Evolutionary conservation across 2,329 filamentous ascomycete species (phyloP).

Genomic region (Myriangium duriaei): DNA sequence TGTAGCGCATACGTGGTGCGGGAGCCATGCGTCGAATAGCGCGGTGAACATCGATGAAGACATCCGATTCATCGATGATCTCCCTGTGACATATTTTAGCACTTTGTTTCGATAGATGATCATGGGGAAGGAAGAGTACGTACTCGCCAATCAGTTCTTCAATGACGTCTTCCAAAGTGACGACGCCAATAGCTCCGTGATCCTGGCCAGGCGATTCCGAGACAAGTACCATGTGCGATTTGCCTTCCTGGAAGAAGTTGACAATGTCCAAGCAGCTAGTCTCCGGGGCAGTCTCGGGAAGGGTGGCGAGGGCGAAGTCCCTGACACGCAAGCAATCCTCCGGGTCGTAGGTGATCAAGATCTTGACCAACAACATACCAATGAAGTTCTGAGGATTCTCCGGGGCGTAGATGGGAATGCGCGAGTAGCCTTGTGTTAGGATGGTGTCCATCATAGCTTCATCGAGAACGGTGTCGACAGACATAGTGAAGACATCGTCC

Average conservation of each 20-base stretch:
- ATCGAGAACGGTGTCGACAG: slow-evolving; percentile 85
- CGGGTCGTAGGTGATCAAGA: slow-evolving; percentile 95
- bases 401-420: slow-evolving; percentile 85
- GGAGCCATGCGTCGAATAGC: slow-evolving; percentile 82
- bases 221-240: slow-evolving; percentile 96
- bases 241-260: slow-evolving; percentile 99
- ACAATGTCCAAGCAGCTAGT: slow-evolving; percentile 97
- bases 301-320: slow-evolving; percentile 83
- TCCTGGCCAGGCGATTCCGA: slow-evolving; percentile 85
- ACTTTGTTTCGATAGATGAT: neutral
- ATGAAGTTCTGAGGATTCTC: slow-evolving; percentile 81
- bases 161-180: slow-evolving; percentile 95
- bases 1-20: slow-evolving; percentile 54
- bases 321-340: slow-evolving; percentile 78
- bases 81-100: slow-evolving; percentile 46
- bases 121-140: slow-evolving; percentile 27
- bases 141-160: slow-evolving; percentile 97
- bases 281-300: slow-evolving; percentile 87
- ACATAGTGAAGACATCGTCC: slow-evolving; percentile 92
- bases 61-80: slow-evolving; percentile 97
- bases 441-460: slow-evolving; percentile 92
- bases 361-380: slow-evolving; percentile 96
- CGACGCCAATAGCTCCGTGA: slow-evolving; percentile 79
- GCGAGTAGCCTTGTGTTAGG: slow-evolving; percentile 82
- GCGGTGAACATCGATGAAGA: slow-evolving; percentile 97